Base-by-base conservation (phyloP, 1,284 basidiomycete species). In the Microbotryum intermedium region DNA sequence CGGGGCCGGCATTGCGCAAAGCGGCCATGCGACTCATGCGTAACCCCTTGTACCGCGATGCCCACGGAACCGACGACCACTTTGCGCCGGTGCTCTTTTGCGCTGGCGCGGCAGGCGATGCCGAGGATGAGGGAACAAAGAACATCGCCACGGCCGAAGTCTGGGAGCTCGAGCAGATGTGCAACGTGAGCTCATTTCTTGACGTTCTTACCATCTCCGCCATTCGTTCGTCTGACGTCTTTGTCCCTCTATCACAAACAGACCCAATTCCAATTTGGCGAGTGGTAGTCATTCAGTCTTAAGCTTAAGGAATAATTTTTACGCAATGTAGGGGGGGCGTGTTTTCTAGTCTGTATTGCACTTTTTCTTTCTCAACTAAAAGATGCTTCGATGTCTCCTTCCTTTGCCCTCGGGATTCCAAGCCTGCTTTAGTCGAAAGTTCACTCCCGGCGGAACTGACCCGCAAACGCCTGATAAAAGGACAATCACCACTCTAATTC, bases 141-240 rank as follows among this genome's bases (percentile, higher is more conserved):
- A 70, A 69, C 61, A 53, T 34, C 8, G 49, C 57, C 11, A 57
- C 57, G 8, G 69, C 69, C 23, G 69, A 70, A 44, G 62, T 61
- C 48, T 70, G 69, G 69, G 69, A 70, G 50, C 59, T 69, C 25
- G 60, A 60, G 43, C 64, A 68, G 49, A 69, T 68, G 68, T 62
- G 60, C 54, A 69, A 68, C 48, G 55, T 61, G 18, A 20, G 55
- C 34, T 50, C 8, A 2, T 10, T 11, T 30, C 29, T 30, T 10
- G 20, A n/a, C 21, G 20, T 28, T 5, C 49, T 10, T 10, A 28
- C 29, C 9, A 20, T 20, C 29, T 20, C 20, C 10, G 6, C 18
- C 2, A 10, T 6, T 30, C 16, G 6, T 18, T 2, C 3, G 16
- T 11, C 48, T 45, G 30, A 52, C 20, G 6, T 9, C 3, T 26